These are phyloP conservation scores for Calonectria leucothoes DNA, from an alignment of 2,329 filamentous ascomycete genomes.

Conservation along the genomic window DNA sequence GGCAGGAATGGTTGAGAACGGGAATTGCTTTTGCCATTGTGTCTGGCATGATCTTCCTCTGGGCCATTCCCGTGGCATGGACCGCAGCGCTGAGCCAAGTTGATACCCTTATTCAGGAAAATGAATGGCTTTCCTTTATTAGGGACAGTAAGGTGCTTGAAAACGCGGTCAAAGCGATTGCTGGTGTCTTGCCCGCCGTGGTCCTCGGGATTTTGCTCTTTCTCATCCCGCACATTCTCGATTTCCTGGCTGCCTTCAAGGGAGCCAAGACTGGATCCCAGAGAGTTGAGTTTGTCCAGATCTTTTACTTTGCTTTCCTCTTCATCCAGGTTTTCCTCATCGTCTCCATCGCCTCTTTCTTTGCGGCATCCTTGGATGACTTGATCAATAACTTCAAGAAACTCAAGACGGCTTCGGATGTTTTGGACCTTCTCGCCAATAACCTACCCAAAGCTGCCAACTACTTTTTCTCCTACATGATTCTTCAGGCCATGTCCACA, in stretches of 20 bases:
- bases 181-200: constrained; percentile 87
- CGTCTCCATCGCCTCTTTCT: constrained; percentile 84
- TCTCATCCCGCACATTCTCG: constrained; percentile 84
- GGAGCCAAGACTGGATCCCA: constrained; percentile 87
- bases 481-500: constrained; percentile 90
- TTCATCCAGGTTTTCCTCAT: constrained; percentile 97
- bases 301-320: constrained; percentile 92
- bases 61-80: constrained; percentile 91
- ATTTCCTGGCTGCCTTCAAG: constrained; percentile 77
- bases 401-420: constrained; percentile 67
- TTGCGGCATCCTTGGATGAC: constrained; percentile 71
- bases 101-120: constrained; percentile 72
- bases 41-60: constrained; percentile 82
- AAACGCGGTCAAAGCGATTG: constrained; percentile 72
- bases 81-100: constrained; percentile 87
- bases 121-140: constrained; percentile 79
- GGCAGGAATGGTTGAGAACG: constrained; percentile 84
- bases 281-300: constrained; percentile 85
- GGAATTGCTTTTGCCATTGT: constrained; percentile 74
- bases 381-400: constrained; percentile 64
- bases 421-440: constrained; percentile 78
- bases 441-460: constrained; percentile 90
- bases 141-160: constrained; percentile 67
- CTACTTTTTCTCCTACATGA: constrained; percentile 99
- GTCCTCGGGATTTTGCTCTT: constrained; percentile 82